Percentiles rank a stretch among this genome's conserved stretches.
Evolutionary conservation across 176 grass and related monocot species (phyloP).

Genomic region (Aegilops umbellulata): DNA sequence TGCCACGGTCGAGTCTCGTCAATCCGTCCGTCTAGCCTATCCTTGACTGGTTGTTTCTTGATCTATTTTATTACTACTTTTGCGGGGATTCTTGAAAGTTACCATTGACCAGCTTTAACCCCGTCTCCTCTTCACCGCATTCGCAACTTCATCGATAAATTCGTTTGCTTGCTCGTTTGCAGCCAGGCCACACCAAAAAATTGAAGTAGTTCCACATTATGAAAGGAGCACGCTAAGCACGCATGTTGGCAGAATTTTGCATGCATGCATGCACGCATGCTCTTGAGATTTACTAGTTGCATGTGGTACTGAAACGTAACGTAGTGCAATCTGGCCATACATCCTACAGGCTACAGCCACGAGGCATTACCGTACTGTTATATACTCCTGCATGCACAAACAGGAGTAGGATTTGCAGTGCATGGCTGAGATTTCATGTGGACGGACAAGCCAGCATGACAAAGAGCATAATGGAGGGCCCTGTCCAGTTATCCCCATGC

Average conservation of each 20-base stretch:
- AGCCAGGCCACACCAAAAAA: too few relatives aligned
- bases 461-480: slow-evolving; percentile 45
- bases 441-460: slow-evolving; percentile 41
- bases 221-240: too few relatives aligned
- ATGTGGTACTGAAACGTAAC: too few relatives aligned
- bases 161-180: too few relatives aligned
- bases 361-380: not conserved
- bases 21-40: not conserved
- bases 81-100: not conserved
- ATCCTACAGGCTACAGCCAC: too few relatives aligned
- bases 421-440: not conserved
- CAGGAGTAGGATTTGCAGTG: not conserved
- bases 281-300: too few relatives aligned
- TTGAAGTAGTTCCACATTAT: too few relatives aligned
- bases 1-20: slow-evolving; percentile 15
- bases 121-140: too few relatives aligned
- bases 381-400: not conserved
- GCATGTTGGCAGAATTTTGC: too few relatives aligned
- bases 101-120: not conserved
- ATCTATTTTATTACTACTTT: not conserved
- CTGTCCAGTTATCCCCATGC: slow-evolving; percentile 19
- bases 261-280: too few relatives aligned
- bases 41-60: not conserved
- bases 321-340: too few relatives aligned
- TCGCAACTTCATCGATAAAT: too few relatives aligned